Conservation (phyloP, 306 rosid species). For the Crataegus laevigata region DNA sequence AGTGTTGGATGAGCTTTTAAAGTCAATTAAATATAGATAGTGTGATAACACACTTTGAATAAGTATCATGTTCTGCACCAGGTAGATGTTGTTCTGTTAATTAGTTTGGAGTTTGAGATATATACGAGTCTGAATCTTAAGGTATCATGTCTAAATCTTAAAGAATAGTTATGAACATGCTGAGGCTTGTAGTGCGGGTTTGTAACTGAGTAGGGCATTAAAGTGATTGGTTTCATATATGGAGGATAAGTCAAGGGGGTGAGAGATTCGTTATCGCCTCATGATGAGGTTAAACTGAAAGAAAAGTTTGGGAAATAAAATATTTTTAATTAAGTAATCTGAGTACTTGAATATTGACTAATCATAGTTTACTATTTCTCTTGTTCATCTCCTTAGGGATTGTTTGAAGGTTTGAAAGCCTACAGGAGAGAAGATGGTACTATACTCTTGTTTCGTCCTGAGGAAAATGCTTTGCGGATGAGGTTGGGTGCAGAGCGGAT, state of each 20-base stretch:
- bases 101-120: background rate
- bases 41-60: background rate
- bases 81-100: background rate
- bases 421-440: slow-evolving; percentile 67
- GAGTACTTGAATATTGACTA: background rate
- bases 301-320: background rate
- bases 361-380: background rate
- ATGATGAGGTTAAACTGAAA: background rate
- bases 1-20: background rate
- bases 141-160: background rate
- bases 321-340: background rate
- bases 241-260: background rate
- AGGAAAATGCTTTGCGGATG: slow-evolving; percentile 86
- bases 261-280: background rate
- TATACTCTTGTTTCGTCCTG: slow-evolving; percentile 82
- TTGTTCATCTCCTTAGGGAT: slow-evolving; percentile 49
- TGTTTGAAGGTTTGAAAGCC: slow-evolving; percentile 96
- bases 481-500: slow-evolving; percentile 80
- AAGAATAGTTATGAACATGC: background rate
- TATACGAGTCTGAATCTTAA: background rate
- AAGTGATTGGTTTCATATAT: background rate
- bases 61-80: background rate
- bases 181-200: background rate
- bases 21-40: too few relatives aligned
- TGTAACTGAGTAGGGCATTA: background rate